Base-by-base conservation (phyloP, 257 asterid species). In the Mentha longifolia region DNA sequence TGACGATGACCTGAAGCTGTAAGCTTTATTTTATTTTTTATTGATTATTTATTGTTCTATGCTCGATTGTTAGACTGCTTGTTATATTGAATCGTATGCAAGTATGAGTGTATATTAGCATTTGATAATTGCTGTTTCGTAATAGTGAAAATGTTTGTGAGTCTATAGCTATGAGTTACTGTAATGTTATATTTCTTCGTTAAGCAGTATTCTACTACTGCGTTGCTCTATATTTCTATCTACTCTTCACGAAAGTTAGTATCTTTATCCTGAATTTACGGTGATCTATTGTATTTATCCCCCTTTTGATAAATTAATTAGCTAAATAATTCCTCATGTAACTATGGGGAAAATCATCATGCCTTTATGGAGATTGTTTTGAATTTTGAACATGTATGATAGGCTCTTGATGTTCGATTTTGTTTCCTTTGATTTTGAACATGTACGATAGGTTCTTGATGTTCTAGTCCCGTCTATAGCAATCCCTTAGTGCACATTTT, bases 1-100 rank as follows among this genome's bases (percentile, higher is more conserved):
- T 51, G 88, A 84, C 73, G 88, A 84, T 58, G 86, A 84, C 65
- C 86, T 66, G 59, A 84, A 84, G 51, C 88, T 84, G 88, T 84
- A 76, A 11, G 82, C 67, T 16, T n/a, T n/a, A n/a, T n/a, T 47
- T 45, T 19, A 4, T 76, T 13, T 59, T 64, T 9, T 15, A 41
- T 57, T 50, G n/a, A 14, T 14, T 60, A 0, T 6, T 37, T 47
- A 39, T 25, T 45, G 14, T 60, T 65, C 9, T 5, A 5, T 12
- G 31, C 3, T 6, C 9, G 15, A 4, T 1, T 33, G 9, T 33
- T 14, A 7, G 16, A 31, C 13, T 67, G 28, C 19, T 19, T 28
- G 7, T 68, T 6, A 8, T 6, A 9, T 47, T 7, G 25, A 5
- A 15, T 19, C 50, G 33, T 49, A 8, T 61, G 16, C 61, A 19